Evolutionary conservation across 1,284 basidiomycete species (phyloP), one percentile per base, ranked within the genome.

Genomic region (Meira nashicola): DNA sequence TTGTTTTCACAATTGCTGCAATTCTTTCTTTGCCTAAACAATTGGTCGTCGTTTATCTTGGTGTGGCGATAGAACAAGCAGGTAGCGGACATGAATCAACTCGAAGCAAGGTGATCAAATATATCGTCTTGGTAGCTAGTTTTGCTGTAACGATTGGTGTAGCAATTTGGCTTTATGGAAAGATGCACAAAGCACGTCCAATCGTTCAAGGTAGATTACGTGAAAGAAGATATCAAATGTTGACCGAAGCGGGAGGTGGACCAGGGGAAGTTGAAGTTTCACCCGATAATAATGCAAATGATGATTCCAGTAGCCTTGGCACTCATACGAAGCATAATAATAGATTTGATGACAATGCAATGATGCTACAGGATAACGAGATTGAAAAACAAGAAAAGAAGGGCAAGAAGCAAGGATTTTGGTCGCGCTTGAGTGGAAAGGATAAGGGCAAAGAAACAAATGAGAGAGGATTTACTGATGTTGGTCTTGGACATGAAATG

Each of bases 121-220:
- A 71, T 51, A 68, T 69, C 17, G 75, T 79, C n/a, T 57, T 79
- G 39, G 57, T 66, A 12, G 61, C 70, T 54, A 63, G 67, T 46
- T 62, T 69, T 41, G 44, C 90, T 23, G 83, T 94, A 64, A 94
- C 92, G 0, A 65, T 89, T 49, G 77, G 81, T 41, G 88, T 90
- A 0, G 87, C 89, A 79, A 92, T 89, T 86, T 94, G 88, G 77
- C 88, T 94, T 69, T 85, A 85, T 69, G 81, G 78, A 55, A 79
- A 86, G 78, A 90, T 94, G 86, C 85, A 87, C 72, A 82, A 84
- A 67, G 87, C 85, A 25, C 88, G 90, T 67, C 84, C 87, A 0
- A 76, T 80, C 1, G 85, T 94, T 8, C 67, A 67, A 38, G 39
- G 39, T 1, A 52, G 46, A 43, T 86, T 93, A 72, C 85, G 89